Evolutionary conservation across 768 basidiomycete genomes (phyloP), one percentile per base, ranked within the genome.

Genomic region (Boletus bicolor): DNA sequence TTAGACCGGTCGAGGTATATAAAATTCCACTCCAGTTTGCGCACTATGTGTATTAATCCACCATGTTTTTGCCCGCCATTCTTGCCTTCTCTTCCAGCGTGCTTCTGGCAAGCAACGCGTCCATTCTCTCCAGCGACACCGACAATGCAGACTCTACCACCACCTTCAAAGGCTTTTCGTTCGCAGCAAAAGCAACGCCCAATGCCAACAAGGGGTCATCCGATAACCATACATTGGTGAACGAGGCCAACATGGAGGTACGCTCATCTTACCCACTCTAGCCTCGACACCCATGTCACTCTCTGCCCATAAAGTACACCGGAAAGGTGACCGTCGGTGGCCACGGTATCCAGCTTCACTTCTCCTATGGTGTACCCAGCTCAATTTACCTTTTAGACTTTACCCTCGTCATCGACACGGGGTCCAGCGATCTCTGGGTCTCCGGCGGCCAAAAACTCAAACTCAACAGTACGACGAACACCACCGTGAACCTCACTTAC

Each of bases 91-190:
- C 21, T 28, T 62, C 55, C 24, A 47, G 62, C 54, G 56, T 60
- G 68, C 70, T 70, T 72, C 68, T 70, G 70, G 68, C 61, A 68
- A 72, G 70, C 68, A 54, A 56, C 57, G 66, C 66, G 17, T 57
- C 58, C 54, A 34, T 50, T 51, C 66, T 62, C 43, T 60, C 51
- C 15, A 38, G 5, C n/a, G 41, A 54, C 43, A 47, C 17, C 4
- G 49, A 35, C 37, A 15, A 11, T 28, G 14, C 47, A n/a, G 49
- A 44, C n/a, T 12, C 50, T 26, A 46, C 46, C 48, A 24, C 53
- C 30, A 37, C 56, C 15, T 48, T 66, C 24, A 56, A 15, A 34
- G 57, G 61, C 15, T 49, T 69, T n/a, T 58, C 68, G 1, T 69
- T 69, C 51, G 45, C 51, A 7, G 68, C 61, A 1, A 53, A 48